A percentile compares a stretch with the other conserved stretches of the same genome.
phyloP scores from a whole-genome alignment of 2,329 filamentous ascomycete species.

The Penicillium decumbens region DNA sequence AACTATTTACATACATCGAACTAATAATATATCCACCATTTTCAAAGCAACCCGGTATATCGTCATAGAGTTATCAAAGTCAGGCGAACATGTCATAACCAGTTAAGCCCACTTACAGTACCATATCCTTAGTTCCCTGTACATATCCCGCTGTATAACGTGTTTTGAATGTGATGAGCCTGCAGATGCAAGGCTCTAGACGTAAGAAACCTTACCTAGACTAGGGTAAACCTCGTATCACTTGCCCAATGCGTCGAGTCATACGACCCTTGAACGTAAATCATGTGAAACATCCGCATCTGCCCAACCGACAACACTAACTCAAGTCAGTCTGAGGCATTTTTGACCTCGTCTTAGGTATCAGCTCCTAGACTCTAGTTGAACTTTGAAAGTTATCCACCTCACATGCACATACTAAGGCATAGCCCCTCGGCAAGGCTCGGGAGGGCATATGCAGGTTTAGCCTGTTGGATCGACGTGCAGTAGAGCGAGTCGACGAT shows the following conservation, averaged over 20 bases:
- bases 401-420: not conserved
- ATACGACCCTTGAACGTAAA: not conserved
- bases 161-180: not conserved
- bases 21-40: no score
- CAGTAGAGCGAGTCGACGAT: not conserved
- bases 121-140: no score
- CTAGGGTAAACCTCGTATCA: not conserved
- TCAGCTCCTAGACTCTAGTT: not conserved
- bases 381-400: not conserved
- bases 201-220: not conserved
- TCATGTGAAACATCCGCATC: not conserved
- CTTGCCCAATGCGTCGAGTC: not conserved
- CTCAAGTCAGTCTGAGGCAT: not conserved
- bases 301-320: not conserved
- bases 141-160: not conserved
- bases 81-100: no score
- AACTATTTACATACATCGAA: not conserved
- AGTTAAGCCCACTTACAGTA: no score
- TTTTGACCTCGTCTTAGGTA: not conserved
- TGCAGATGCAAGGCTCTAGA: not conserved
- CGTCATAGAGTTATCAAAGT: no score
- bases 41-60: no score
- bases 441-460: constrained; percentile 5
- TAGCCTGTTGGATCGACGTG: constrained; percentile 4
- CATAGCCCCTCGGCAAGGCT: not conserved